Base-by-base conservation (phyloP, 2,329 filamentous ascomycete species). In the Xylariaceae sp. region DNA sequence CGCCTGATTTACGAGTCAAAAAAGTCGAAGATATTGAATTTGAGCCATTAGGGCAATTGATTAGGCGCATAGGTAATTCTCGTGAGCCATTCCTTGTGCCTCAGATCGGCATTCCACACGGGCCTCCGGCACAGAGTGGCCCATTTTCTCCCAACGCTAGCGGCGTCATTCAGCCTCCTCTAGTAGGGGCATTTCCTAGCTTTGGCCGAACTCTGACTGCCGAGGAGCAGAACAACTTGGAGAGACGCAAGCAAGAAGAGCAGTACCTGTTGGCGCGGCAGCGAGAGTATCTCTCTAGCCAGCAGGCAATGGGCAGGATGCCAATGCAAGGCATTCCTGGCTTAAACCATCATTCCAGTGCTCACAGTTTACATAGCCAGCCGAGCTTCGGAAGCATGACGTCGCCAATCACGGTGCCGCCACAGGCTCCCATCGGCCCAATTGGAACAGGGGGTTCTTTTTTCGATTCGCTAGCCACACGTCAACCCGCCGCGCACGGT, bases 181-280 rank as follows among this genome's bases (percentile, higher is more conserved):
- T 99, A 65, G 90, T 92, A 5, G 89, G 86, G 52, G 91, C 91
- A 50, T 97, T 99, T 71, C 95, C 94, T 0, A 95, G 89, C 68
- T 99, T 97, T 69, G 94, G 94, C 4, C 91, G 94, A 6, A 99
- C 95, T 0, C 76, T 99, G 63, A 99, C 95, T 6, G 94, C 94
- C 0, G 92, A 97, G 67, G 94, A 99, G 71, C 94, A 99, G 70
- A 99, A 99, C 73, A 95, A 95, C 40, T 77, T 99, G 1, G 94
- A 99, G 74, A 84, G 94, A 51, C 82, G 94, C 50, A 99, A 99
- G 76, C 94, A 99, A 70, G 94, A 99, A 72, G 95, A 99, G 68
- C 94, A 99, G 70, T 96, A 94, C 69, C 79, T 95, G 37, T 95
- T 97, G 84, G 94, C 95, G 45, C 87, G 94, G 42, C 94, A 99